Evolutionary conservation across 306 rosid species (phyloP), one percentile per base, ranked within the genome.

Genomic region (Nissolia schottii): DNA sequence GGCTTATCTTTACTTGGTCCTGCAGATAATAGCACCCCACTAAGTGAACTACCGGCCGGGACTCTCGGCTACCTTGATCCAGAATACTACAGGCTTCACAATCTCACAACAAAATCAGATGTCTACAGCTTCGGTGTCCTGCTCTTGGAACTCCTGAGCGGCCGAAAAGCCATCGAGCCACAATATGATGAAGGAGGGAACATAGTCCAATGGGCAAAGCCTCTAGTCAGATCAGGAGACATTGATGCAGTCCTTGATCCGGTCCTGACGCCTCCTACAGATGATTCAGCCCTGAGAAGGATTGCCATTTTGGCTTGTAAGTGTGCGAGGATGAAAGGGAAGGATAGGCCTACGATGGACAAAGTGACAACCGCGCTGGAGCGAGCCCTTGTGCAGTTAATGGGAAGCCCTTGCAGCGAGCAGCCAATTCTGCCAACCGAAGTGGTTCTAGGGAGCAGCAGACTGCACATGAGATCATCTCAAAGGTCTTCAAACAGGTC

Each of bases 21-120:
- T 13, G 82, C 87, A 1, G 98, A 94, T 70, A 89, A 97, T 74
- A 59, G 96, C 78, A 89, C 95, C 14, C 98, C 98, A 1, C 60
- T 94, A 58, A 92, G 96, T 0, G 98, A 91, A 67, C 81, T 91
- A 23, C 98, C 98, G 2, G 98, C 98, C 0, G 98, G 98, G 3
- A 94, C 98, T 1, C 96, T 91, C 1, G 98, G 98, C 15, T 94
- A 94, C 82, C 98, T 94, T 32, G 98, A 94, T 74, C 98, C 97
- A 6, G 98, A 94, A 59, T 94, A 91, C 86, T 94, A 94, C 49
- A 89, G 97, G 76, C 98, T 94, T 71, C 98, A 94, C 40, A 89
- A 94, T 75, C 96, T 94, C 20, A 91, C 98, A 10, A 94, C 98
- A 16, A 94, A 94, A 75, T 94, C 98, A 6, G 98, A 94, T 81